phyloP scores from a whole-genome alignment of 2,329 filamentous ascomycete species.

The Arthroderma uncinatum region DNA sequence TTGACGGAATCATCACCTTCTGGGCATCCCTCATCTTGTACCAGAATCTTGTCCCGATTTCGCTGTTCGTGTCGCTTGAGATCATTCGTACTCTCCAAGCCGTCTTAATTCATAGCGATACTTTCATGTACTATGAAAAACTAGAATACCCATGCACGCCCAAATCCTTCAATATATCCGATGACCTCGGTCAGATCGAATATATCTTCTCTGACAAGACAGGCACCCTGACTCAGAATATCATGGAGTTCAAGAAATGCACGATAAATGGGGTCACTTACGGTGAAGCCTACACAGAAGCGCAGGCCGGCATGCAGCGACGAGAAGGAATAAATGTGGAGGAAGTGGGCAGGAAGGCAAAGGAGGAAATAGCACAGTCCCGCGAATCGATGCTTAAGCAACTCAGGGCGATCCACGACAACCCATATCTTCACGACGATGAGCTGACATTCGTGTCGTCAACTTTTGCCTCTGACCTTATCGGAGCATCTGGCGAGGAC shows the following conservation, averaged over 20 bases:
- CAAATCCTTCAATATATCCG: conserved; percentile 98
- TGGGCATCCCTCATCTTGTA: conserved; percentile 92
- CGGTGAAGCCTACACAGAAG: conserved; percentile 95
- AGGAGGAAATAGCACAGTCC: conserved; percentile 66
- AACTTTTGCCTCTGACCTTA: conserved; percentile 73
- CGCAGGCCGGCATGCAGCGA: conserved; percentile 91
- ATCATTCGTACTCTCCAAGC: conserved; percentile 89
- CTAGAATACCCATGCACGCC: conserved; percentile 92
- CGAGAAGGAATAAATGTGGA: conserved; percentile 79
- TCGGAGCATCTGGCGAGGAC: conserved; percentile 61
- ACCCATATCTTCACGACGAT: conserved; percentile 82
- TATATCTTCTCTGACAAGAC: conserved; percentile 98
- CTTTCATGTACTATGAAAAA: conserved; percentile 92
- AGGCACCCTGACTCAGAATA: conserved; percentile 78
- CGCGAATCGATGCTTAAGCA: conserved; percentile 59
- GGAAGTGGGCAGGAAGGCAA: conserved; percentile 60
- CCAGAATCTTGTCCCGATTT: conserved; percentile 97
- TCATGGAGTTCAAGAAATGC: conserved; percentile 99
- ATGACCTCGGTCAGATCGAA: conserved; percentile 94
- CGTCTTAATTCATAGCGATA: conserved; percentile 93
- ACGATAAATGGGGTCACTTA: conserved; percentile 94
- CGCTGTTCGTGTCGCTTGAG: conserved; percentile 92
- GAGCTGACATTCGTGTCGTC: conserved; percentile 86
- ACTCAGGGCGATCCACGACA: conserved; percentile 69
- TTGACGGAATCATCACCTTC: conserved; percentile 92